Base-by-base conservation (phyloP, 495 filamentous ascomycete species). In the Aspergillus cristatus region DNA sequence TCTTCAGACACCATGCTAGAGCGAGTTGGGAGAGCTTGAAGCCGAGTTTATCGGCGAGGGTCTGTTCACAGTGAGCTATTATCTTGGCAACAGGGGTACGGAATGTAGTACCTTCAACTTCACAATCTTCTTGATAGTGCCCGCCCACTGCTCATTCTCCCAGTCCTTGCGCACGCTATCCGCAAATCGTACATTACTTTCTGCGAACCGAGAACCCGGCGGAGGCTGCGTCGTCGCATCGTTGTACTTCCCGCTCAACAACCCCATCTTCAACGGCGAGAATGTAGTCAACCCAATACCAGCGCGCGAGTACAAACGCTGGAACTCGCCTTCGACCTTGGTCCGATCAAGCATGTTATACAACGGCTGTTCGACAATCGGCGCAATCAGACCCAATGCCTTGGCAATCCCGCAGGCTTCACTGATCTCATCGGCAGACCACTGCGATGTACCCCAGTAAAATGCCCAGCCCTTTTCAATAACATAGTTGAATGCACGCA, bases 401-500 rank as follows among this genome's bases (percentile, higher is more conserved):
- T 86, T 81, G 11, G 87, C 87, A 26, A 84, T 61, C 29, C 76
- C 68, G 66, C 79, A 86, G 6, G 87, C 87, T 40, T 81, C 70
- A 6, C 75, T 71, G 51, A 94, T 90, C 64, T 94, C 84, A 35
- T 75, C 76, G 6, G 86, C 84, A 40, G 68, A 71, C 87, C 86
- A 93, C 66, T 90, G 84, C 0, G 81, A 85, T 1, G 87, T 93
- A 22, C 87, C 87, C 87, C 86, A 94, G 71, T 93, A 91, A 54
- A 91, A 81, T 15, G 81, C 78, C 64, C 86, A 82, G 29, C 85
- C 82, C 32, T 72, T 72, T 56, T 79, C 68, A 47, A 94, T 86
- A 20, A 82, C 59, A 53, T 85, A 73, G 60, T 89, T 90, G 70
- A 93, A 93, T 31, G 70, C 86, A 39, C 86, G 77, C 25, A 93